phyloP scores from a whole-genome alignment of 2,329 filamentous ascomycete genomes.

The Apiospora sp. region DNA sequence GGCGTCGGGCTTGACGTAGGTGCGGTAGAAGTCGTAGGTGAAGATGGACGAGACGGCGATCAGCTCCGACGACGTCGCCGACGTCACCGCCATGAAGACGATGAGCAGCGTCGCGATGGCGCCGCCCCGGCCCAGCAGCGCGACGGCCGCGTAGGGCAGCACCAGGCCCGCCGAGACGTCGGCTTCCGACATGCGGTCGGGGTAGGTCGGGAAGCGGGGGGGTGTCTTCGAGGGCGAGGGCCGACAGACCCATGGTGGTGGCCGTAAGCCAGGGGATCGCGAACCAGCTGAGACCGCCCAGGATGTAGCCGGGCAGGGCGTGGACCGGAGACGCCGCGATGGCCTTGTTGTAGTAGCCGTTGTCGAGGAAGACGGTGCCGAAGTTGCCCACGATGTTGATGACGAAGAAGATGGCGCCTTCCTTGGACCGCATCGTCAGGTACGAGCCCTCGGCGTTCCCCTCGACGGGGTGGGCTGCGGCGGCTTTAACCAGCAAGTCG shows the following conservation, averaged over 20 bases:
- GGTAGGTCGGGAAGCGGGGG: constrained; percentile 77
- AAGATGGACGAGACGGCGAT: constrained; percentile 89
- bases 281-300: constrained; percentile 89
- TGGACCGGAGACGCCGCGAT: constrained; percentile 87
- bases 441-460: constrained; percentile 86
- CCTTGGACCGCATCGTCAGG: constrained; percentile 82
- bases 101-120: constrained; percentile 81
- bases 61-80: constrained; percentile 81
- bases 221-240: constrained; percentile 79
- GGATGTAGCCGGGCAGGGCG: constrained; percentile 86
- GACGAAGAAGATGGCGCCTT: constrained; percentile 89
- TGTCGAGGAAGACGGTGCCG: constrained; percentile 84
- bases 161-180: constrained; percentile 87
- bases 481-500: constrained; percentile 74
- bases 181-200: constrained; percentile 72
- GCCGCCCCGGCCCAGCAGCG: constrained; percentile 81
- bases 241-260: constrained; percentile 86
- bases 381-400: constrained; percentile 91
- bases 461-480: constrained; percentile 74
- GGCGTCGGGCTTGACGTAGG: constrained; percentile 82
- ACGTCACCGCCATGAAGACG: constrained; percentile 91
- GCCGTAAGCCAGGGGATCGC: constrained; percentile 87
- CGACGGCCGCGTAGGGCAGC: constrained; percentile 84
- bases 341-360: constrained; percentile 92
- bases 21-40: constrained; percentile 89